phyloP scores from a whole-genome alignment of 108 stramenopile genomes.

The Asterionellopsis glacialis region DNA sequence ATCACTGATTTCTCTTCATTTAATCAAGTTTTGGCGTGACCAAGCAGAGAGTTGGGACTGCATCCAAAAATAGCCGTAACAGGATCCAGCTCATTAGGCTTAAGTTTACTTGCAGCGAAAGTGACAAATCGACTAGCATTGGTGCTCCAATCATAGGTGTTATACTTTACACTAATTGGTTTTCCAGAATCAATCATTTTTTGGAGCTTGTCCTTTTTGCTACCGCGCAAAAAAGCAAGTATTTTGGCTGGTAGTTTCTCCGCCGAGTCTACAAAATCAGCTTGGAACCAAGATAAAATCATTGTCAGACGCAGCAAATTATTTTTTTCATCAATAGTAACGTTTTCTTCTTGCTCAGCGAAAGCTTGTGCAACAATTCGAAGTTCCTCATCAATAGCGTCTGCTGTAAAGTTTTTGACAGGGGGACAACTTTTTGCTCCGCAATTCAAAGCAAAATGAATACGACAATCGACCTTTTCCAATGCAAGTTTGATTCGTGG shows the following conservation, averaged over 20 bases:
- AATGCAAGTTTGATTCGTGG: conserved; percentile 7
- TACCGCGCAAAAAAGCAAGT: background rate
- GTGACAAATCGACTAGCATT: background rate
- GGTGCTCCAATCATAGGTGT: conserved; percentile 5
- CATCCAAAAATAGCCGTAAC: too few species aligned
- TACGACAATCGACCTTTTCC: conserved; percentile 39
- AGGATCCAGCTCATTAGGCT: background rate
- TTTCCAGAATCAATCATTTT: conserved; percentile 7
- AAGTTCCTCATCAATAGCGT: conserved; percentile 44
- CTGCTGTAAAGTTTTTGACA: conserved; percentile 40
- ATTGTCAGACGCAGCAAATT: conserved; percentile 22
- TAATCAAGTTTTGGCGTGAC: too few species aligned
- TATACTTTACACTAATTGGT: background rate
- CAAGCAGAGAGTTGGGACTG: too few species aligned
- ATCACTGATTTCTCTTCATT: too few species aligned
- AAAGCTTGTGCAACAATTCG: conserved; percentile 38
- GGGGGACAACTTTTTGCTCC: conserved; percentile 64
- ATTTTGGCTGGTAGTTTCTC: background rate
- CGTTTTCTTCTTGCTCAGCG: conserved; percentile 41
- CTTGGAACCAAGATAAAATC: conserved; percentile 45
- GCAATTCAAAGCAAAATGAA: conserved; percentile 82
- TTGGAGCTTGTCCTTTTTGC: conserved; percentile 3
- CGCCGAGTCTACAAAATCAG: background rate
- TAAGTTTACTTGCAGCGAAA: background rate
- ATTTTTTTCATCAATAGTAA: conserved; percentile 23